Evolutionary conservation across 768 basidiomycete genomes (phyloP), one percentile per base, ranked within the genome.

Genomic region (Rhodocollybia butyracea): DNA sequence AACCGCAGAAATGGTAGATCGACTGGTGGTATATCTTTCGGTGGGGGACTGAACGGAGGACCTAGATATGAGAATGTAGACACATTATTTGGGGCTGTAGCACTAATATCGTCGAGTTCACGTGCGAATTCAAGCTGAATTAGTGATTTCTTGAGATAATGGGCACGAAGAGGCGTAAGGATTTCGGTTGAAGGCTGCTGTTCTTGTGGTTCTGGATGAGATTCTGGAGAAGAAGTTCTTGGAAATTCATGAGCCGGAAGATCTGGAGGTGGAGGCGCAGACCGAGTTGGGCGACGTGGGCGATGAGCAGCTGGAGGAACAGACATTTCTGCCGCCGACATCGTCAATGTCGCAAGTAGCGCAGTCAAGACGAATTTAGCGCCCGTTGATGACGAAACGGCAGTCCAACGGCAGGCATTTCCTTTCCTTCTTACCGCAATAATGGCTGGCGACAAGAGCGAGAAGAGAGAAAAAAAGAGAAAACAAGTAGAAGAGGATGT

Each of bases 71-170:
- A 92, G 54, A 98, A 79, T 0, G 92, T 78, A 21, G 86, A 88
- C 5, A 79, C 64, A 51, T 77, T 78, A 45, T 71, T 73, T 19
- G 74, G 64, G 1, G 75, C 63, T 0, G 80, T 73, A 5, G 79
- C 74, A 10, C 83, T 81, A 60, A 94, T 77, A 21, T 74, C 73
- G 57, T 83, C 76, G 58, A 98, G 80, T 70, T 99, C 97, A n/a
- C 72, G 73, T 62, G 75, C 72, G 63, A 98, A 85, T 69, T 98
- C 87, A 50, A 98, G 85, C 61, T 89, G 84, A 41, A 98, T 80
- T 54, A 99, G 85, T 17, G 91, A 82, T 71, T 98, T 98, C 78
- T 98, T 99, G 68, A 99, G 90, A 71, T 99, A 99, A 67, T 99
- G 97, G 3, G 95, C 94, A 40, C 95, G 88, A 46, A 95, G 74